Evolutionary conservation across 1,284 basidiomycete species (phyloP).

Genomic region (Irpex sp.): DNA sequence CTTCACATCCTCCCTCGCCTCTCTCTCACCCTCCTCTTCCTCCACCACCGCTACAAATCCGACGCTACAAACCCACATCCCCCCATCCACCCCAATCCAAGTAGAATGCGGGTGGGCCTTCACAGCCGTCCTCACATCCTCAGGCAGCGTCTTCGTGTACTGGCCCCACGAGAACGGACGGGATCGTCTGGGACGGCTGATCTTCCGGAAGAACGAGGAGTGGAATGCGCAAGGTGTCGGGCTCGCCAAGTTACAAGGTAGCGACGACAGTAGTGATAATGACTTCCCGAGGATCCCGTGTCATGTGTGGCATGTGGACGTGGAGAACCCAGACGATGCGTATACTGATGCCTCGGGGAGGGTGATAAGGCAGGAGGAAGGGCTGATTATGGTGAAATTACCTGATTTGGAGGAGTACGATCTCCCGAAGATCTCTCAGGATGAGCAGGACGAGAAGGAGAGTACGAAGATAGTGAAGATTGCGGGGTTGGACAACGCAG

Average conservation of each 20-base stretch:
- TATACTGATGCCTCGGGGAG: neutral
- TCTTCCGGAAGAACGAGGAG: conserved; percentile 38
- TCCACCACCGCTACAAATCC: neutral
- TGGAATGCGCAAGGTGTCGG: conserved; percentile 41
- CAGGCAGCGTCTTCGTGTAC: conserved; percentile 73
- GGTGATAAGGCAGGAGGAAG: neutral
- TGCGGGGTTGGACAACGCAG: conserved; percentile 61
- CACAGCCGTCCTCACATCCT: conserved; percentile 64
- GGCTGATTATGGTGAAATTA: neutral
- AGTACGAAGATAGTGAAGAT: conserved; percentile 68
- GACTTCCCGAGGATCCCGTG: conserved; percentile 31
- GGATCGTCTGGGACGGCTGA: neutral
- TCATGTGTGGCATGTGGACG: conserved; percentile 40
- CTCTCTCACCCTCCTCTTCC: neutral
- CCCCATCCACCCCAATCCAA: conserved; percentile 55
- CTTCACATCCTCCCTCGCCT: neutral
- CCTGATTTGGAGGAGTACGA: conserved; percentile 39
- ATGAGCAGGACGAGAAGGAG: conserved; percentile 27
- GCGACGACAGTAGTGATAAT: neutral
- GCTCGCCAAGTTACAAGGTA: neutral
- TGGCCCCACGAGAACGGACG: conserved; percentile 51
- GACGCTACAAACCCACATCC: conserved; percentile 21
- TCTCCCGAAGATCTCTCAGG: conserved; percentile 48
- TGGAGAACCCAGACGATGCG: neutral
- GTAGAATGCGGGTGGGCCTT: conserved; percentile 82